Evolutionary conservation across 352 stramenopile genomes (phyloP).

Genomic region (Globisporangium apiculatum): DNA sequence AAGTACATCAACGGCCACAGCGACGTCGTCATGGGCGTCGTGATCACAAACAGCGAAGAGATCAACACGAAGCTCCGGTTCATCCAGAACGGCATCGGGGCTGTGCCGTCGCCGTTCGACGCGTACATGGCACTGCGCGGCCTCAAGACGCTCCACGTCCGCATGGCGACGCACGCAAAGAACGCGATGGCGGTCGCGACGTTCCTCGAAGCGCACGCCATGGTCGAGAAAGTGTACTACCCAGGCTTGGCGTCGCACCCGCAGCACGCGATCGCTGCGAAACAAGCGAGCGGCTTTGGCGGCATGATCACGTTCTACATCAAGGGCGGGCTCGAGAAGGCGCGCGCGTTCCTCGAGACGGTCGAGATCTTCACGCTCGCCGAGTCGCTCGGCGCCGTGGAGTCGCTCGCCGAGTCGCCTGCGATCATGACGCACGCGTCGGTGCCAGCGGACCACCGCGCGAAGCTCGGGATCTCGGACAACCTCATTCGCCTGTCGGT

Average conservation of each 20-base stretch:
- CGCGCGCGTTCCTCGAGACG: slow-evolving; percentile 90
- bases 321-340: slow-evolving; percentile 71
- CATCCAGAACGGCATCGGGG: slow-evolving; percentile 91
- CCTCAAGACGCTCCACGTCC: slow-evolving; percentile 93
- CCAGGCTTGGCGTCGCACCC: slow-evolving; percentile 86
- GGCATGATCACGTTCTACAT: slow-evolving; percentile 93
- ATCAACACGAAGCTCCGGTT: slow-evolving; percentile 93
- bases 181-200: slow-evolving; percentile 91
- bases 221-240: slow-evolving; percentile 91
- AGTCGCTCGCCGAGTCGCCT: slow-evolving; percentile 92
- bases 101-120: slow-evolving; percentile 90
- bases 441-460: slow-evolving; percentile 81
- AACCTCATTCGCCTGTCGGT: slow-evolving; percentile 91
- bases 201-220: slow-evolving; percentile 83
- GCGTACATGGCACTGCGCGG: slow-evolving; percentile 92
- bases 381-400: slow-evolving; percentile 92
- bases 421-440: slow-evolving; percentile 93
- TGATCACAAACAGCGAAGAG: slow-evolving; percentile 89
- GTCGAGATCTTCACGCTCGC: slow-evolving; percentile 92
- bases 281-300: slow-evolving; percentile 64
- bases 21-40: slow-evolving; percentile 89
- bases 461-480: slow-evolving; percentile 89
- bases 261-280: slow-evolving; percentile 85
- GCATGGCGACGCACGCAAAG: slow-evolving; percentile 92
- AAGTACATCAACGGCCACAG: slow-evolving; percentile 97